phyloP scores from a whole-genome alignment of 805 yeast genomes.

The Myxozyma monticola region DNA sequence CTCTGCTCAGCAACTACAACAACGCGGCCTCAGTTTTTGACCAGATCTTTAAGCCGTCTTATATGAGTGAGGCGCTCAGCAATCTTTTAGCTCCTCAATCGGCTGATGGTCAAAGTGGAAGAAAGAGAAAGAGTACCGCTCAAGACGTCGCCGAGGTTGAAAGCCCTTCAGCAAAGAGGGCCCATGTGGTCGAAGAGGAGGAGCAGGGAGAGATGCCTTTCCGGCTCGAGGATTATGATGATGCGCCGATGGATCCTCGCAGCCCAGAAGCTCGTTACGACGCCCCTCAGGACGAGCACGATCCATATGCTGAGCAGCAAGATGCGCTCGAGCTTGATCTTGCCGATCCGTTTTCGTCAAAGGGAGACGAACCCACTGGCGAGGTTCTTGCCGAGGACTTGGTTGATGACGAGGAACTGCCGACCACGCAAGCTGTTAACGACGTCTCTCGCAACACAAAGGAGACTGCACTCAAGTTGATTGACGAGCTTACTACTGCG shows the following conservation, averaged over 20 bases:
- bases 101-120: background rate
- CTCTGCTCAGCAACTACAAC: conserved; percentile 16
- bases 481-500: conserved; percentile 38
- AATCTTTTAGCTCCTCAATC: conserved; percentile 9
- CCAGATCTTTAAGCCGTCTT: conserved; percentile 15
- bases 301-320: conserved; percentile 13
- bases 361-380: background rate
- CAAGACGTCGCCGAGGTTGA: conserved; percentile 13
- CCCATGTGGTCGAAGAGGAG: conserved; percentile 10
- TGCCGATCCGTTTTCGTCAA: conserved; percentile 12
- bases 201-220: conserved; percentile 2
- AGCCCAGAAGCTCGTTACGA: conserved; percentile 31
- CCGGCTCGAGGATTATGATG: conserved; percentile 11
- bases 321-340: conserved; percentile 14
- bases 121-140: conserved; percentile 25
- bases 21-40: conserved; percentile 7
- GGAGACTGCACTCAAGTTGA: conserved; percentile 53
- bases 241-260: conserved; percentile 1
- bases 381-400: conserved; percentile 2
- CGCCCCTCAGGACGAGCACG: conserved; percentile 12
- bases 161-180: conserved; percentile 4
- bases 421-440: conserved; percentile 25
- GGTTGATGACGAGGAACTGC: conserved; percentile 3
- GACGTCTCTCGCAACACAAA: conserved; percentile 45
- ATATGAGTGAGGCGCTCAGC: conserved; percentile 13